These are phyloP conservation scores for Isatis tinctoria DNA, from an alignment of 345 rosid species.

Conservation along the genomic window DNA sequence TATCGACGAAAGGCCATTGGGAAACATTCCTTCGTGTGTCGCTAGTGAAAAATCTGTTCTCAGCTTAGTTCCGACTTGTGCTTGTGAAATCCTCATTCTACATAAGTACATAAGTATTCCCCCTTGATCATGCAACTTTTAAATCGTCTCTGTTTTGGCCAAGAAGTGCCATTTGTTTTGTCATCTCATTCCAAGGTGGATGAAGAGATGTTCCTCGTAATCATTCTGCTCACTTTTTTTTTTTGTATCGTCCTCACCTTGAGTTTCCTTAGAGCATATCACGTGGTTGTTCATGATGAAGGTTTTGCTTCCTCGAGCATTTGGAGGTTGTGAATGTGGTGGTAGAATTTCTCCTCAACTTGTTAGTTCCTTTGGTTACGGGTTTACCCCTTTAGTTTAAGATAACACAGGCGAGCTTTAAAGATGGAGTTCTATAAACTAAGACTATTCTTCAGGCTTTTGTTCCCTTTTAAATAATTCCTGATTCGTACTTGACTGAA, in stretches of 20 bases:
- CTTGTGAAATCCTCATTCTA: background rate
- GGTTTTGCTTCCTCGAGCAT: background rate
- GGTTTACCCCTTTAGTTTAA: background rate
- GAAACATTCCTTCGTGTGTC: background rate
- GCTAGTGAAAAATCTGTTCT: background rate
- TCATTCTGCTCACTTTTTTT: background rate
- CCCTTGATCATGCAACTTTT: background rate
- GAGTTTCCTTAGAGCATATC: constrained; percentile 8
- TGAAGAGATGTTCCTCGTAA: background rate
- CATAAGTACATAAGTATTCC: background rate
- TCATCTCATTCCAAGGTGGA: constrained; percentile 15
- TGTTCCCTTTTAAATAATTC: constrained; percentile 9
- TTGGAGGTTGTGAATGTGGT: background rate
- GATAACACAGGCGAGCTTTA: constrained; percentile 25
- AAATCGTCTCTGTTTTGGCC: background rate
- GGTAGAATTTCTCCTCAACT: background rate
- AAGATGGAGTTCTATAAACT: constrained; percentile 6
- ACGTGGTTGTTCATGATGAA: background rate
- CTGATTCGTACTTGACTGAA: constrained; percentile 37
- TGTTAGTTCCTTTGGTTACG: background rate
- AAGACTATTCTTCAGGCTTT: constrained; percentile 19
- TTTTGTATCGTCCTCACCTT: background rate
- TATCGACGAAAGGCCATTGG: background rate
- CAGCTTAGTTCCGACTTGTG: background rate
- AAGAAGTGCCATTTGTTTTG: background rate